Evolutionary conservation across 352 stramenopile species (phyloP), one percentile per base, ranked within the genome.

Genomic region (Stephanocyclus meneghinianus): DNA sequence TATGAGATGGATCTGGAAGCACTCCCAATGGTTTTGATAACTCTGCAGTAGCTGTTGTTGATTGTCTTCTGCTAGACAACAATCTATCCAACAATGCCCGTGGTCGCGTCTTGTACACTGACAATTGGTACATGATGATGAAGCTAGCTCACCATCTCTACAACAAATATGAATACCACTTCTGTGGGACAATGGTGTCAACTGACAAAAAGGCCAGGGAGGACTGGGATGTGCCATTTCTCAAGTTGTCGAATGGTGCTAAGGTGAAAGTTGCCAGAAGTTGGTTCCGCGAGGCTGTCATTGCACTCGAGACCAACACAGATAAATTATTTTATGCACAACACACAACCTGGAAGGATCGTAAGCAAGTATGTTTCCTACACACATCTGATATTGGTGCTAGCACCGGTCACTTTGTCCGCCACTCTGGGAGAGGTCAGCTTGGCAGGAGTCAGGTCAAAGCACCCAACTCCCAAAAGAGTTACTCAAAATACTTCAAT

Each of bases 121-220:
- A 81, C 30, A 81, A 81, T 62, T 75, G 59, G n/a, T n/a, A n/a
- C n/a, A n/a, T n/a, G n/a, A n/a, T n/a, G 15, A 61, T 75, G 6
- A 42, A 67, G 35, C 29, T 81, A 0, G 57, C 44, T 10, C 63
- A 66, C 30, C 21, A 59, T 47, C 8, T 76, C 1, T 76, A 55
- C 37, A 55, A 81, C 44, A 71, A 73, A 10, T 76, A 76, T 62
- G 29, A 35, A 21, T 76, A 59, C 65, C 26, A 9, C 15, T 62
- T 10, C n/a, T n/a, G n/a, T n/a, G n/a, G n/a, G n/a, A n/a, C n/a
- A n/a, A n/a, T n/a, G n/a, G n/a, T n/a, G n/a, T 40, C 74, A 63
- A 76, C 65, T 13, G 57, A 81, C 15, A 81, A 81, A 48, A 76
- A 67, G 48, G 6, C 47, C 26, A n/a, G 65, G 0, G 8, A 47